Base-by-base conservation (phyloP, 805 yeast genomes). In the Sugiyamaella chiloensis region DNA sequence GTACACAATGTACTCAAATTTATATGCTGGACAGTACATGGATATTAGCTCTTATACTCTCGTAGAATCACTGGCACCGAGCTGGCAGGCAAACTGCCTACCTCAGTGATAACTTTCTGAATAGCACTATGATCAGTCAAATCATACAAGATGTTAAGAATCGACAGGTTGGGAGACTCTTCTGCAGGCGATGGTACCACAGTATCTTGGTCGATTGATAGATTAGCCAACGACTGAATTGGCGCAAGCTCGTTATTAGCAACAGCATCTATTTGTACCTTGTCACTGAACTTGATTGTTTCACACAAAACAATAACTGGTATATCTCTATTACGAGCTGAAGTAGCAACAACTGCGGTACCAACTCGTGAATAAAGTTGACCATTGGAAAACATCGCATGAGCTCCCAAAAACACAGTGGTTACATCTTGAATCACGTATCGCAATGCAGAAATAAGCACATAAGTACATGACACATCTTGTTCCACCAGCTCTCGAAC, bases 221-320 rank as follows among this genome's bases (percentile, higher is more conserved):
- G 52, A 55, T 59, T 60, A 47, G 60, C 60, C 42, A 63, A 60
- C 24, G 57, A 58, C 30, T 65, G 63, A 5, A 64, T 61, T 2
- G 58, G 49, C 3, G 65, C 67, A 24, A 93, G 74, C 66, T 93
- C 99, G 67, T 93, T 93, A 54, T 82, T 79, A 1, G 98, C 87
- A 21, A 93, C 96, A n/a, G 96, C 83, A 65, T 93, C 99, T 51
- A 93, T 77, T 69, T 91, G 98, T 7, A 93, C 97, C 58, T 93
- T 81, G 65, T 93, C 98, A 23, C 95, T 81, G 62, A 93, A 93
- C 68, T 93, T 93, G 67, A 93, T 79, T 44, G 91, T 81, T 67
- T 93, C 99, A 69, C 98, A 91, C 60, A 96, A 87, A 1, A 95
- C 96, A 53, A 93, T 74, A 4, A 93, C 97, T 0, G 99, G 98